Percentiles rank a stretch among this genome's conserved stretches.
These are phyloP conservation scores for Geotrichum histeridarum DNA, from an alignment of 1,139 yeast genomes.

Conservation along the genomic window DNA sequence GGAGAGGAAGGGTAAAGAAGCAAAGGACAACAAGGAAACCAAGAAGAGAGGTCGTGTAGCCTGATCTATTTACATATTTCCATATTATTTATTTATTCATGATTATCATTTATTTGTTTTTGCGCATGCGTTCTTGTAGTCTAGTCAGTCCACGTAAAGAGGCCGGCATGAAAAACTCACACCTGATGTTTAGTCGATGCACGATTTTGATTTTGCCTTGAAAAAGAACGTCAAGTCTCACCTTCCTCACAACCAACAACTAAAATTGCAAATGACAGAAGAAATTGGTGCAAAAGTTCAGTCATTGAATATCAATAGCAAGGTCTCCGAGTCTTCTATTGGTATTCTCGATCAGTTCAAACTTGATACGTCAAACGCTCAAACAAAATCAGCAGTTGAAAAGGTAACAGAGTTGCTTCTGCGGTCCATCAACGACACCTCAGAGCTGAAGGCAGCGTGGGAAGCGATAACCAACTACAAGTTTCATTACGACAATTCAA, in stretches of 20 bases:
- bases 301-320: not conserved
- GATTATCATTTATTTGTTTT: not conserved
- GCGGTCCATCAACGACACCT: not conserved
- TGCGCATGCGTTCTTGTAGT: no score
- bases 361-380: not conserved
- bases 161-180: no score
- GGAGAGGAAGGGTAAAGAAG: constrained; percentile 22
- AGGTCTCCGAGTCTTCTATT: not conserved
- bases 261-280: not conserved
- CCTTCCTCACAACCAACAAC: not conserved
- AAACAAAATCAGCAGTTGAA: not conserved
- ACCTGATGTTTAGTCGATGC: no score
- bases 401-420: not conserved
- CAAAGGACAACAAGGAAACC: constrained; percentile 22
- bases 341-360: not conserved
- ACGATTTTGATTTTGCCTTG: no score
- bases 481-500: not conserved
- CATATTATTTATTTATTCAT: not conserved
- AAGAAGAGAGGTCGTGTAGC: constrained; percentile 12
- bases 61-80: not conserved
- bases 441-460: constrained; percentile 3
- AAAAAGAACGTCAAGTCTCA: no score
- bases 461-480: not conserved
- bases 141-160: no score
- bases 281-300: not conserved